These are phyloP conservation scores for Microbotryum violaceum DNA, from an alignment of 1,284 basidiomycete species.

Conservation along the genomic window DNA sequence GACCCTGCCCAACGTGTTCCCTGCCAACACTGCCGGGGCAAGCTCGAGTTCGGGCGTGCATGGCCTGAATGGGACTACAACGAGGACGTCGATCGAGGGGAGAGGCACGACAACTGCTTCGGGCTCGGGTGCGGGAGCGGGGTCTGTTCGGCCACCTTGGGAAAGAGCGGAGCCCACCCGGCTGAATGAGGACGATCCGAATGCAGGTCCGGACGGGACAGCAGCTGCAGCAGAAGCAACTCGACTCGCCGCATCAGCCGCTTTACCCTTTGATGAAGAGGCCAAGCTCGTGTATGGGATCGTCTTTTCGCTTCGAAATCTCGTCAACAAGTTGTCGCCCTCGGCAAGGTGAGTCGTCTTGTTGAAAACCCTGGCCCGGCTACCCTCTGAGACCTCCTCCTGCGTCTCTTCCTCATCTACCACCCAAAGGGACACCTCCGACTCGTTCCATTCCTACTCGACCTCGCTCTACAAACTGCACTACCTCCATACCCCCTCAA, in stretches of 20 bases:
- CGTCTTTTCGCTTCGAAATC: constrained; percentile 80
- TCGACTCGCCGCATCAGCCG: constrained; percentile 30
- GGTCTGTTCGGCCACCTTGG: constrained; percentile 43
- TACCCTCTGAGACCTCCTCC: neutral
- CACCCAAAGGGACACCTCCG: constrained; percentile 55
- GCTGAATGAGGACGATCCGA: constrained; percentile 43
- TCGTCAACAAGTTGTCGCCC: constrained; percentile 73
- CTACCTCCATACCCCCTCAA: constrained; percentile 81
- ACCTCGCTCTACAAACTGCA: constrained; percentile 91
- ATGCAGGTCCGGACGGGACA: neutral
- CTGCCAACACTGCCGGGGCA: neutral
- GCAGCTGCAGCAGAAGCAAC: neutral
- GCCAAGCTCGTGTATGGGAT: constrained; percentile 96
- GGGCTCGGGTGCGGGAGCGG: constrained; percentile 33
- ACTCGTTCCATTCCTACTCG: constrained; percentile 75
- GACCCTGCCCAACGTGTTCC: constrained; percentile 54
- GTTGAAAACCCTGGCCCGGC: neutral
- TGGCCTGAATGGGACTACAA: too few relatives aligned
- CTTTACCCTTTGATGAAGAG: constrained; percentile 90
- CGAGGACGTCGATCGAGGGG: too few relatives aligned
- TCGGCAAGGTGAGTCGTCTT: constrained; percentile 8
- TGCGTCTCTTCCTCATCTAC: neutral
- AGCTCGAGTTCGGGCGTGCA: too few relatives aligned
- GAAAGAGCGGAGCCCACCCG: constrained; percentile 31
- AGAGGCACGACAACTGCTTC: constrained; percentile 34